These are phyloP conservation scores for Tulasnella sp. DNA, from an alignment of 768 basidiomycete species.

Conservation along the genomic window DNA sequence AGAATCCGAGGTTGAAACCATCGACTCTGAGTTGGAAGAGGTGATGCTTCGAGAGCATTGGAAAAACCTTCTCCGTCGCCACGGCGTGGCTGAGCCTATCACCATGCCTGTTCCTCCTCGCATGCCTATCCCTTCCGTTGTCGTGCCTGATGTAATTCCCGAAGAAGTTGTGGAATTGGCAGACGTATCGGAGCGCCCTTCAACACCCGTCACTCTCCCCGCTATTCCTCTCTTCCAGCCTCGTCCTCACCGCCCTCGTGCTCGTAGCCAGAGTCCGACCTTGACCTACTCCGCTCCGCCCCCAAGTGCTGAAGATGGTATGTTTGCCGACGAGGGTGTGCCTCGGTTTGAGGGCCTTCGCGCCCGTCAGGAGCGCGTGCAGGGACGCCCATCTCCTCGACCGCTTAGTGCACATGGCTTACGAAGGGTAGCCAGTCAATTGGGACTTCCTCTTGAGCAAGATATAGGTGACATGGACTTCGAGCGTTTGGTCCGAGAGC, in stretches of 20 bases:
- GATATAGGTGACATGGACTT: too few relatives aligned
- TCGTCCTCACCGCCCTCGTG: conserved; percentile 2
- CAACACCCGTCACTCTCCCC: neutral
- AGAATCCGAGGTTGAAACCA: conserved; percentile 28
- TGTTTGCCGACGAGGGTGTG: neutral
- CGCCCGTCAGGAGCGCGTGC: too few relatives aligned
- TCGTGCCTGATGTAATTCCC: neutral
- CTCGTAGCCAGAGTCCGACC: conserved; percentile 12
- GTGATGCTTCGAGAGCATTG: conserved; percentile 11
- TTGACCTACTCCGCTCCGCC: neutral
- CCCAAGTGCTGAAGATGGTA: neutral
- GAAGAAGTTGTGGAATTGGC: neutral
- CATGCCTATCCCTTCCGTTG: neutral
- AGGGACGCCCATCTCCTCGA: neutral
- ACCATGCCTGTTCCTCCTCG: conserved; percentile 7
- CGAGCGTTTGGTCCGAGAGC: too few relatives aligned
- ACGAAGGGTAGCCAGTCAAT: too few relatives aligned
- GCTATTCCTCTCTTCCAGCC: neutral
- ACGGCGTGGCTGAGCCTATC: conserved; percentile 5
- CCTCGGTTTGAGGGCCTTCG: neutral
- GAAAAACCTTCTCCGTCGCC: conserved; percentile 7
- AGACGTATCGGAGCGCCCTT: neutral
- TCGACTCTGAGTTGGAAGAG: conserved; percentile 7
- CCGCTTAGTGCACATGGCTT: too few relatives aligned
- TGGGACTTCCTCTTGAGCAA: too few relatives aligned